Conservation (phyloP, 2,329 filamentous ascomycete genomes). For the Fusarium sp. region DNA sequence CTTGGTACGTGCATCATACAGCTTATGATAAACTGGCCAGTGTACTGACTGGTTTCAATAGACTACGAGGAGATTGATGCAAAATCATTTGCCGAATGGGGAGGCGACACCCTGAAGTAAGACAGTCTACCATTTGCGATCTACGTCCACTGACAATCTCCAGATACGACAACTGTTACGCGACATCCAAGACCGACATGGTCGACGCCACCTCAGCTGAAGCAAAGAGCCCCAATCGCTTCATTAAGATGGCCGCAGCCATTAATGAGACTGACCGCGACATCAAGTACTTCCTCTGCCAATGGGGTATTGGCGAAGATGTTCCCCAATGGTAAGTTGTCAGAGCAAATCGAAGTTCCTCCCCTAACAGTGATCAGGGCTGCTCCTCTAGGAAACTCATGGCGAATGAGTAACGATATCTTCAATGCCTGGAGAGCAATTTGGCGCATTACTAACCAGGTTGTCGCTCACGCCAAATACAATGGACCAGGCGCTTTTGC, state of each 20-base stretch:
- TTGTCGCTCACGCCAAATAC: slow-evolving; percentile 57
- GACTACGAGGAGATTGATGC: slow-evolving; percentile 56
- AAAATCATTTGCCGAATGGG: slow-evolving; percentile 55
- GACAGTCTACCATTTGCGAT: slow-evolving; percentile 47
- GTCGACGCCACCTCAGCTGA: slow-evolving; percentile 54
- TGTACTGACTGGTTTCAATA: slow-evolving; percentile 4
- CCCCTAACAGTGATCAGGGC: slow-evolving; percentile 45
- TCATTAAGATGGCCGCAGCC: slow-evolving; percentile 58
- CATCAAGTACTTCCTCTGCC: slow-evolving; percentile 62
- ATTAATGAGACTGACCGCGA: slow-evolving; percentile 53
- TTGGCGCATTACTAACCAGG: slow-evolving; percentile 63
- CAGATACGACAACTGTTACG: slow-evolving; percentile 62
- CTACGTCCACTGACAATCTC: not conserved
- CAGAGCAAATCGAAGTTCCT: accelerated
- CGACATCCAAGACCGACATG: slow-evolving; percentile 54
- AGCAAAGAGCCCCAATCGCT: slow-evolving; percentile 53
- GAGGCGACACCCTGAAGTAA: slow-evolving; percentile 63
- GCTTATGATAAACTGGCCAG: accelerated
- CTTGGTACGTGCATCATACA: slow-evolving; percentile 47
- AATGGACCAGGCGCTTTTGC: slow-evolving; percentile 60
- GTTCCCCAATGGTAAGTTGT: slow-evolving; percentile 54
- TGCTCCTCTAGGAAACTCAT: slow-evolving; percentile 57
- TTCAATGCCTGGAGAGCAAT: slow-evolving; percentile 62
- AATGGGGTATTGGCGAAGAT: slow-evolving; percentile 62
- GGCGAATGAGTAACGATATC: slow-evolving; percentile 65